Base-by-base conservation (phyloP, 306 rosid species). In the Prunus davidiana region DNA sequence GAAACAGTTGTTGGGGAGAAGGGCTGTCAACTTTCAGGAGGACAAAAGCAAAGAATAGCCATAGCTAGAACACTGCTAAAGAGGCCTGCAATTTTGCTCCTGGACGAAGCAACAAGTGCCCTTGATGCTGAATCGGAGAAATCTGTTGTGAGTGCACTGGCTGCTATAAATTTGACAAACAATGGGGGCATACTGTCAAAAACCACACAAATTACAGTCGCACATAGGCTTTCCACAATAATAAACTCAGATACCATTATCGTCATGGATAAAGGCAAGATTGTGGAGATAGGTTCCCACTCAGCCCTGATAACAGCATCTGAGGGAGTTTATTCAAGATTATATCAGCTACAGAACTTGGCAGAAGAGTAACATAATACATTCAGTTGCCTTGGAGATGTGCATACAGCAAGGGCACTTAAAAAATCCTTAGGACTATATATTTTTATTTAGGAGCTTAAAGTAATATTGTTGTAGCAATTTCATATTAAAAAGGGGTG, bases 51-150 rank as follows among this genome's bases (percentile, higher is more conserved):
- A 77, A 90, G 98, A 88, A 84, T 91, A 80, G 98, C 93, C 76
- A 93, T 89, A 72, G 91, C 97, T 64, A 91, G 96, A 87, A 85
- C 98, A 57, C 75, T 93, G 74, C 67, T 89, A 64, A 90, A 93
- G 86, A 89, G 79, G 81, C 98, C 96, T 49, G 76, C 90, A 78
- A 88, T 91, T 63, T 78, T 91, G 79, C 93, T 91, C 22, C 87
- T 93, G 5, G 98, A 93, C 54, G 97, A 93, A 89, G 97, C 98
- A 86, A 93, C 98, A 41, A 93, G 98, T 86, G 95, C 97, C 51
- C 92, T 93, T 22, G 97, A 93, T 89, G 89, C 91, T 8, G 95
- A 93, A 71, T 91, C 97, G 19, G 98, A 93, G 83, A 84, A 84
- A 88, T 81, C 76, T 65, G 79, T 91, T 18, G 85, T 91, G 64